phyloP scores from a whole-genome alignment of 1,284 basidiomycete genomes.

The Inonotus obliquus region DNA sequence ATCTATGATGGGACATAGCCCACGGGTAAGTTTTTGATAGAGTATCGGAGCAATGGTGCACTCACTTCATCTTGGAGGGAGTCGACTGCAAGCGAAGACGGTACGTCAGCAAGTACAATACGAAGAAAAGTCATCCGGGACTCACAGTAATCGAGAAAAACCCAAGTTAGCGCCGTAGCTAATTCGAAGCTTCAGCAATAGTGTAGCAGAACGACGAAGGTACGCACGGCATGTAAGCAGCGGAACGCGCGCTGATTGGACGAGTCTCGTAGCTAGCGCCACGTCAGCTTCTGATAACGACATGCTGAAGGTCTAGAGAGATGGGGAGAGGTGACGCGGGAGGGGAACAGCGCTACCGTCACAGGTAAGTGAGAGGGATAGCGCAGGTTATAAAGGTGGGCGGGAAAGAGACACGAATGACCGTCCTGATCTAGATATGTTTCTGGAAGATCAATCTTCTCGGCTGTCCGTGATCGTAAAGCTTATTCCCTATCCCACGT shows the following conservation, averaged over 20 bases:
- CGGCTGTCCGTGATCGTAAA: background rate
- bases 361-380: background rate
- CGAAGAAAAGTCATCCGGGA: background rate
- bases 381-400: background rate
- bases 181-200: background rate
- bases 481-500: background rate
- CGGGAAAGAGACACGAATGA: background rate
- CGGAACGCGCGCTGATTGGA: constrained; percentile 2
- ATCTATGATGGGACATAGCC: background rate
- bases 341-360: background rate
- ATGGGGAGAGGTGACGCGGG: background rate
- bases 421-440: background rate
- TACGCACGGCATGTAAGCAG: constrained; percentile 1
- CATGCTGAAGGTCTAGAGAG: background rate
- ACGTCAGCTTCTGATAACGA: background rate
- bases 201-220: background rate
- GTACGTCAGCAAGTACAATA: background rate
- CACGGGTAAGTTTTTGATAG: background rate
- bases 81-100: background rate
- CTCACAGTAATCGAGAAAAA: constrained; percentile 8
- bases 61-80: constrained; percentile 2
- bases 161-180: constrained; percentile 10
- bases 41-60: background rate
- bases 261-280: background rate
- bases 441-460: background rate